Evolutionary conservation across 1,284 basidiomycete species (phyloP), one percentile per base, ranked within the genome.

Genomic region (Leccinum solheimii): DNA sequence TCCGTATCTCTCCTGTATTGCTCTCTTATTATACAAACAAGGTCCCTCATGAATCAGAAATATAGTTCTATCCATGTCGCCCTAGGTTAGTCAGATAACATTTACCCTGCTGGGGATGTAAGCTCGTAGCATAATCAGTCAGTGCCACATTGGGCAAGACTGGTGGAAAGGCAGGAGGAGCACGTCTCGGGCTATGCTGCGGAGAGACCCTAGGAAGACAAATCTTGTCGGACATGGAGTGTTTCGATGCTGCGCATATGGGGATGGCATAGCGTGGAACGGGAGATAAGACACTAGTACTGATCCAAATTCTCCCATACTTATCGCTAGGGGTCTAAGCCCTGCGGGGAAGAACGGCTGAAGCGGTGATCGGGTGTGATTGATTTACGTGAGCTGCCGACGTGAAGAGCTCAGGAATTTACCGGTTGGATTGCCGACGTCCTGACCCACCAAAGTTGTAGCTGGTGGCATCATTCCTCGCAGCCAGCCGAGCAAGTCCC

Each of bases 1-100:
- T 72, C 58, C 61, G 70, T 71, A 68, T 72, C 62, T 63, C 36
- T 62, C 60, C 30, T 72, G 70, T 72, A 72, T 62, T 73, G 64
- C 70, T 61, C 40, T 58, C 51, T 58, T 71, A 67, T 63, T 61
- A 64, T 67, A 62, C 34, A 56, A 70, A 55, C 49, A 43, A 62
- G 58, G 50, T 40, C 16, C 30, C 32, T 23, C 53, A 50, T 50
- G 50, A 11, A 13, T 53, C 26, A 51, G 57, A 57, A 56, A 53
- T 52, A 21, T 7, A 27, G 14, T 5, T 54, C 53, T 36, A 34
- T 11, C 10, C 30, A 32, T 7, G 43, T 21, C 6, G 43, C 5
- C 19, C 43, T 45, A 45, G 19, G n/a, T 45, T 45, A 45, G 19
- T 45, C 10, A 19, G 9, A 10, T 5, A 7, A 36, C 1, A 32